phyloP scores from a whole-genome alignment of 2,329 filamentous ascomycete genomes.

The Exophiala spinifera region DNA sequence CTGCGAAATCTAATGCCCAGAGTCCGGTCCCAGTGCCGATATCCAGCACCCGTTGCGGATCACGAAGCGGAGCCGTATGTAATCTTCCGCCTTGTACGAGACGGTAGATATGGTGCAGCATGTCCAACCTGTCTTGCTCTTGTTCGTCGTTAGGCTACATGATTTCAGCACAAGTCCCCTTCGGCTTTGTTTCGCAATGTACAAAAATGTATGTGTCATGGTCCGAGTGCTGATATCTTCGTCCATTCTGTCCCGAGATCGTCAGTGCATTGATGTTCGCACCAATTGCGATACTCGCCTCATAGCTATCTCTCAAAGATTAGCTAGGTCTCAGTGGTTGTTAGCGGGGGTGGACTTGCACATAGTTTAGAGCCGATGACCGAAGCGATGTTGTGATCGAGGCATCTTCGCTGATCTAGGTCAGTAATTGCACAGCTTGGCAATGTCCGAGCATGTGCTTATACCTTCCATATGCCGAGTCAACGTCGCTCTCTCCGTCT shows the following conservation, averaged over 20 bases:
- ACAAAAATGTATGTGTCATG: slow-evolving; percentile 28
- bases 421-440: neutral
- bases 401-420: neutral
- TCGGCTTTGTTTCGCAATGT: slow-evolving; percentile 44
- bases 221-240: slow-evolving; percentile 23
- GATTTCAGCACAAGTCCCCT: slow-evolving; percentile 38
- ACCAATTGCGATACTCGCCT: neutral
- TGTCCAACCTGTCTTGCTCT: slow-evolving; percentile 31
- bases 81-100: slow-evolving; percentile 34
- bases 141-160: slow-evolving; percentile 34
- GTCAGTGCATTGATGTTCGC: neutral
- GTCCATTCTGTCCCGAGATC: slow-evolving; percentile 29
- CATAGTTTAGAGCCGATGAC: too few relatives aligned
- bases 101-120: slow-evolving; percentile 35
- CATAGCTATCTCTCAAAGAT: too few relatives aligned
- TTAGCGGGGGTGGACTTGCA: too few relatives aligned
- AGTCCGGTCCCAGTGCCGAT: slow-evolving; percentile 38
- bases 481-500: neutral
- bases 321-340: too few relatives aligned
- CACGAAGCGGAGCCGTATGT: slow-evolving; percentile 28
- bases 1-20: slow-evolving; percentile 39
- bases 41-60: slow-evolving; percentile 34
- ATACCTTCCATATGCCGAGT: slow-evolving; percentile 7
- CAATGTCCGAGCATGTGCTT: neutral
- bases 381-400: too few relatives aligned